A percentile compares a stretch with the other conserved stretches of the same genome.
Evolutionary conservation across 179 eudicot genomes (phyloP).

Genomic region (Actinidia polygama): DNA sequence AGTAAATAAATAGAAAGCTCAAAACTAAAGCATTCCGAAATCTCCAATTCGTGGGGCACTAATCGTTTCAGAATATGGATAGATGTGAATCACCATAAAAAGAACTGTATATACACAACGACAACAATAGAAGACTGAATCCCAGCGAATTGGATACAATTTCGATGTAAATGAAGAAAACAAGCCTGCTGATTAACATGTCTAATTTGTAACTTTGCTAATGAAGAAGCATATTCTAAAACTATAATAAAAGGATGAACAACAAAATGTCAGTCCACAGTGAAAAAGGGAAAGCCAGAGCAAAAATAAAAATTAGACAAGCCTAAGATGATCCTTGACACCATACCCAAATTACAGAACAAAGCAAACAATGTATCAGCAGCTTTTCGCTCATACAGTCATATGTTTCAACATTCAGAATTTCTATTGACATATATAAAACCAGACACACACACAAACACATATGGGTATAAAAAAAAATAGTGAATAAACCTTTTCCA

Average conservation of each 20-base stretch:
- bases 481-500: conserved; percentile 66
- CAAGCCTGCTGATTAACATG: not conserved
- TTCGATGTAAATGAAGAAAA: not conserved
- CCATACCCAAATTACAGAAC: not conserved
- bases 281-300: not conserved
- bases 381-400: too few species aligned
- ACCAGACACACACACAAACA: not conserved
- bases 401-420: too few species aligned
- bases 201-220: not conserved
- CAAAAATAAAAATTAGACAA: not conserved
- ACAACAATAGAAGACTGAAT: not conserved
- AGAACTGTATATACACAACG: not conserved
- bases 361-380: not conserved
- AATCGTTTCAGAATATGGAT: not conserved
- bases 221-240: too few species aligned
- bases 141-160: not conserved
- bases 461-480: not conserved
- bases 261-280: not conserved
- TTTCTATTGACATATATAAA: too few species aligned
- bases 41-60: not conserved
- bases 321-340: not conserved
- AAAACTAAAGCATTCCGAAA: not conserved
- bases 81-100: not conserved
- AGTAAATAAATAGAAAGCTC: not conserved
- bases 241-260: too few species aligned